Evolutionary conservation across 2,329 filamentous ascomycete species (phyloP).

Genomic region (Fusarium gaditjirri): DNA sequence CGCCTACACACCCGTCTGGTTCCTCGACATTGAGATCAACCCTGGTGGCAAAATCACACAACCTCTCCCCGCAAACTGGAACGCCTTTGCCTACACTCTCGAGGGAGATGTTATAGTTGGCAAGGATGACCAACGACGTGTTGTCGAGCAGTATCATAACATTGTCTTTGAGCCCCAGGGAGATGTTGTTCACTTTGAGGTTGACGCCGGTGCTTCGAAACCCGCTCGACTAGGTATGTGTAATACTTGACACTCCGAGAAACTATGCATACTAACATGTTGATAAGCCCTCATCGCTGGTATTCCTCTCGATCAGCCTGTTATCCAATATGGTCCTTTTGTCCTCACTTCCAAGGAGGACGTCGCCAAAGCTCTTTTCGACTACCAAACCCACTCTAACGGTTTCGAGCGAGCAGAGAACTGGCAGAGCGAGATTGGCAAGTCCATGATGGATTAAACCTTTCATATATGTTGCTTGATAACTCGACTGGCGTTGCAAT

Average conservation of each 20-base stretch:
- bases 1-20: conserved; percentile 97
- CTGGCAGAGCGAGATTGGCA: conserved; percentile 90
- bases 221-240: conserved; percentile 59
- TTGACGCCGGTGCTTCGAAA: conserved; percentile 71
- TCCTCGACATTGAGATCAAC: conserved; percentile 82
- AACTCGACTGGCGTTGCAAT: conserved; percentile 27
- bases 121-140: conserved; percentile 59
- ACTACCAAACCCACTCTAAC: conserved; percentile 78
- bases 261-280: neutral
- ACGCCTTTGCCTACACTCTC: conserved; percentile 89
- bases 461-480: neutral
- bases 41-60: conserved; percentile 84
- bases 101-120: conserved; percentile 75
- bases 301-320: conserved; percentile 79
- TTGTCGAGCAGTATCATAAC: conserved; percentile 81
- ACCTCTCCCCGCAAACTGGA: conserved; percentile 82
- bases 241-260: neutral
- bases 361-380: conserved; percentile 79
- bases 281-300: conserved; percentile 75
- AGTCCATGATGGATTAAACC: conserved; percentile 67
- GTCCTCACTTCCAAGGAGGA: conserved; percentile 78
- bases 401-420: conserved; percentile 82
- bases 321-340: conserved; percentile 88
- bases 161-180: conserved; percentile 87
- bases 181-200: conserved; percentile 77